Evolutionary conservation across 2,329 filamentous ascomycete species (phyloP).

Genomic region (Cytospora piceicola): DNA sequence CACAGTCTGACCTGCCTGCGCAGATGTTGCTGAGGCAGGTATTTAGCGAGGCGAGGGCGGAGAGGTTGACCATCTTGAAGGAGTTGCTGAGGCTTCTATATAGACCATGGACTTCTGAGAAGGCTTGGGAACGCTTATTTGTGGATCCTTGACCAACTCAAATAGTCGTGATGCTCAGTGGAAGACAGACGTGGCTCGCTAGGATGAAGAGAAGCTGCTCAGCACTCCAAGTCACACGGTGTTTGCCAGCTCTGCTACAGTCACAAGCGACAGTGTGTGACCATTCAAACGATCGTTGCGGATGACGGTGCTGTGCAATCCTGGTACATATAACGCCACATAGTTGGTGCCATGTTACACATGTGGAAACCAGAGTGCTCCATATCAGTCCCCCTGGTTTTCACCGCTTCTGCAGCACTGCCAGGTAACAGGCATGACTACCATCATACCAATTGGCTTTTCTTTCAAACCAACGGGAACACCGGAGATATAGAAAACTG

Average conservation of each 20-base stretch:
- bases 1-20: constrained; percentile 48
- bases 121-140: background rate
- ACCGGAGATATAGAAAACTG: background rate
- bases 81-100: background rate
- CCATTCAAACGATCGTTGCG: background rate
- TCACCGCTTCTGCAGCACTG: background rate
- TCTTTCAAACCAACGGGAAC: background rate
- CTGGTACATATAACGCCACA: background rate
- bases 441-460: background rate
- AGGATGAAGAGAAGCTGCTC: background rate
- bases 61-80: constrained; percentile 12
- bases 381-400: background rate
- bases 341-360: background rate
- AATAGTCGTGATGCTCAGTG: background rate
- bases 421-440: background rate
- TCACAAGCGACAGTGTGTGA: background rate
- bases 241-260: background rate
- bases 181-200: background rate
- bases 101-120: background rate
- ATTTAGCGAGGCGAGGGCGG: constrained; percentile 38
- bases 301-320: background rate
- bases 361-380: background rate
- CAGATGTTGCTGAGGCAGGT: constrained; percentile 54
- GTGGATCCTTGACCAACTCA: background rate
- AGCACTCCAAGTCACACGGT: background rate